These are phyloP conservation scores for Erythrobasidium yunnanense DNA, from an alignment of 768 basidiomycete species.

Conservation along the genomic window DNA sequence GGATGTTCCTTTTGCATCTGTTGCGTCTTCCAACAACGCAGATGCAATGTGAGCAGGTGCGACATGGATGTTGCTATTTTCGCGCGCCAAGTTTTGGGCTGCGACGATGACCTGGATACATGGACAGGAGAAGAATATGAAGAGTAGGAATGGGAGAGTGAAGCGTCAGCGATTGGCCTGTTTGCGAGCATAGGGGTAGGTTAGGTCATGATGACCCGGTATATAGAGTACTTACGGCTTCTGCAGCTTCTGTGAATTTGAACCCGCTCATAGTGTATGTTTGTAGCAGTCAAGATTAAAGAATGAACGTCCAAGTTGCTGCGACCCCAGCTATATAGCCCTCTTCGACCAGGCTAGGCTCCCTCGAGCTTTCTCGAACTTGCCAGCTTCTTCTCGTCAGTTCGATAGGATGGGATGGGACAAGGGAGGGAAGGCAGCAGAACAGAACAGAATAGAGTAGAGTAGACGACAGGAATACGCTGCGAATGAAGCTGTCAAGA, in stretches of 20 bases:
- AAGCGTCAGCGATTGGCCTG: too few species aligned
- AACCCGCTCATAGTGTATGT: constrained; percentile 9
- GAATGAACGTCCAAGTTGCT: background rate
- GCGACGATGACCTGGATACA: background rate
- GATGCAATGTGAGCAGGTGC: constrained; percentile 68
- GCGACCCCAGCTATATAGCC: too few species aligned
- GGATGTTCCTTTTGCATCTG: constrained; percentile 36
- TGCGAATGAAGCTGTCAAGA: too few species aligned
- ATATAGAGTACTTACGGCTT: background rate
- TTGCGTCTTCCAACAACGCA: constrained; percentile 57
- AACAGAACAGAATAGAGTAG: too few species aligned
- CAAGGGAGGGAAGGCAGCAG: too few species aligned
- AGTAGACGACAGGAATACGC: too few species aligned
- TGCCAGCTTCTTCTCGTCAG: too few species aligned
- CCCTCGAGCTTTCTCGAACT: too few species aligned
- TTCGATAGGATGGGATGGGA: too few species aligned
- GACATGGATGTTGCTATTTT: constrained; percentile 26
- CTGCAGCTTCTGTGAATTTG: constrained; percentile 27
- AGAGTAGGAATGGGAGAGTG: too few species aligned
- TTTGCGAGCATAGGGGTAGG: background rate
- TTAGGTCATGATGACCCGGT: background rate
- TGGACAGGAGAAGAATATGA: background rate
- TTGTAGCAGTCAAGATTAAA: background rate
- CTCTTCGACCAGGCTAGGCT: too few species aligned
- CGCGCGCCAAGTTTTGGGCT: constrained; percentile 9